Conservation (phyloP, 306 rosid genomes). For the Ammopiptanthus mongolicus region DNA sequence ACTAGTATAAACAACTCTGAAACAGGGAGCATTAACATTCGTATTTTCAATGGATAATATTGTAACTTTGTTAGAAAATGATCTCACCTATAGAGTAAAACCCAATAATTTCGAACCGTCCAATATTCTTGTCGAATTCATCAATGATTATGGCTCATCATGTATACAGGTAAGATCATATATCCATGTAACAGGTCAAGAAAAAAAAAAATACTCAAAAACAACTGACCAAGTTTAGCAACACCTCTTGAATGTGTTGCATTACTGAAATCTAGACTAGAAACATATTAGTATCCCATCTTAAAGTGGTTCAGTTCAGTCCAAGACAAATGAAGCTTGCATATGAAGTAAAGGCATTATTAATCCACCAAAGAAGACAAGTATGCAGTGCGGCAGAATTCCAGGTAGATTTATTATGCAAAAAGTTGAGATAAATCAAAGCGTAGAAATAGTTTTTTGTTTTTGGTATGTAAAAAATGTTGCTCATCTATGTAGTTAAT, state of each 20-base stretch:
- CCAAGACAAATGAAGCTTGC: conserved; percentile 2
- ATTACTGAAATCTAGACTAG: background rate
- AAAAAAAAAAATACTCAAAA: background rate
- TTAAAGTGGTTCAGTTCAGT: background rate
- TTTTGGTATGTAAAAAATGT: background rate
- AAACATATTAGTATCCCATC: background rate
- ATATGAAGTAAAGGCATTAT: too few species aligned
- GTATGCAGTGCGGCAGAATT: background rate
- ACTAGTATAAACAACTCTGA: background rate
- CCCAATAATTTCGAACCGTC: background rate
- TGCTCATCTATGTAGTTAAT: too few species aligned
- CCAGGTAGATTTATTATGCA: background rate
- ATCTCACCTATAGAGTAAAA: background rate
- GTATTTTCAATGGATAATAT: background rate
- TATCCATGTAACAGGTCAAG: background rate
- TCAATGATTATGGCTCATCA: background rate
- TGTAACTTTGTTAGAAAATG: background rate
- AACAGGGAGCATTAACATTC: background rate
- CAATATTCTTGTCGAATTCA: background rate
- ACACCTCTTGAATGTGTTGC: background rate
- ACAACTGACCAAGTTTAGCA: background rate
- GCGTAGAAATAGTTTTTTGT: background rate
- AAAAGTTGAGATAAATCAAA: background rate
- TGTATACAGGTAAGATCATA: background rate
- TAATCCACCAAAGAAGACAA: background rate